Evolutionary conservation across 345 rosid species (phyloP).

Genomic region (Bretschneidera sinensis): DNA sequence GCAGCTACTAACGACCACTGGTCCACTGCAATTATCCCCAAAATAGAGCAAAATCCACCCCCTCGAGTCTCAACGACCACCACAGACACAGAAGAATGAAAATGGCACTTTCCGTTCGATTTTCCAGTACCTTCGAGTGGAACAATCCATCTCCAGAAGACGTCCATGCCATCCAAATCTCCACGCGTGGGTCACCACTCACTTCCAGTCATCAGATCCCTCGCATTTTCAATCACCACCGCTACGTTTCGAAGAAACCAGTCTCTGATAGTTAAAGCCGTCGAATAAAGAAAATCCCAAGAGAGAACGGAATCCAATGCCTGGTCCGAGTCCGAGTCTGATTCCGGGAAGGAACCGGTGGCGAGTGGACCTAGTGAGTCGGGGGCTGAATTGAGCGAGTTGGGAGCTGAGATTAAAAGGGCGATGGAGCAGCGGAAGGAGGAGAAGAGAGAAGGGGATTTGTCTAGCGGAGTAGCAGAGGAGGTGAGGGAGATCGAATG

Average conservation of each 20-base stretch:
- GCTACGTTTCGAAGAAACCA: not conserved
- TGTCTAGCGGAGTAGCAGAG: conserved; percentile 70
- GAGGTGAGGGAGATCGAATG: conserved; percentile 89
- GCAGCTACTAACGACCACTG: no score
- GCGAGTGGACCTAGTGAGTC: conserved; percentile 9
- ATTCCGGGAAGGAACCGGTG: conserved; percentile 21
- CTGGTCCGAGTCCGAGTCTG: conserved; percentile 22
- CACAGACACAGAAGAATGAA: no score
- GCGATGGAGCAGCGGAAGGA: conserved; percentile 65
- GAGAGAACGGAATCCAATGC: conserved; percentile 33
- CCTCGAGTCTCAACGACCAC: no score
- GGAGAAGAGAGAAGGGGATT: conserved; percentile 35
- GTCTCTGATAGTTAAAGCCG: conserved; percentile 28
- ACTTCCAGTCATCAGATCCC: conserved; percentile 9
- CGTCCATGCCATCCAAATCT: not conserved
- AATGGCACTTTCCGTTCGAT: conserved; percentile 37
- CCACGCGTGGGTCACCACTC: not conserved
- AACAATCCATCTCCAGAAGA: conserved; percentile 1
- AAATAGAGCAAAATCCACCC: not conserved
- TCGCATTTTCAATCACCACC: not conserved
- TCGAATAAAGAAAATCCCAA: conserved; percentile 55
- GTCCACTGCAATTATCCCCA: conserved; percentile 26
- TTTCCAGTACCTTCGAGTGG: conserved; percentile 21
- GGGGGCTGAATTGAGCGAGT: conserved; percentile 36
- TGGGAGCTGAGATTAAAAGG: conserved; percentile 72